phyloP scores from a whole-genome alignment of 228 moss, liverwort and hornwort genomes.

The Sphagnum magellanicum region DNA sequence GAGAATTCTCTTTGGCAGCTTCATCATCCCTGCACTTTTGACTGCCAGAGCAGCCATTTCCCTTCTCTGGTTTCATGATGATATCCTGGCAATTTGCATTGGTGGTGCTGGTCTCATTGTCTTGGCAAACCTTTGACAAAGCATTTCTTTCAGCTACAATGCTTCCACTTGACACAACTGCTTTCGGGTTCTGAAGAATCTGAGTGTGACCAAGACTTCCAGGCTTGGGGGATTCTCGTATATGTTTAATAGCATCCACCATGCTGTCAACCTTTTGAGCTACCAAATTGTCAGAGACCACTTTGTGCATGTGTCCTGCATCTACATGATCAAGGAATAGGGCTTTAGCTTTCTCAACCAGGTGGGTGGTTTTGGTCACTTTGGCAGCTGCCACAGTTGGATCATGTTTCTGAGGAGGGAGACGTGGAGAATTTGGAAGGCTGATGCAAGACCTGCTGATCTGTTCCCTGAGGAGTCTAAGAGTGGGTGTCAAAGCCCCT shows the following conservation, averaged over 20 bases:
- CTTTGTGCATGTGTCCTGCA: slow-evolving; percentile 1
- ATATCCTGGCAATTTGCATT: background rate
- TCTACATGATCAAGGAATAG: background rate
- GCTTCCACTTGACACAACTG: background rate
- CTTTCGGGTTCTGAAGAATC: too few species aligned
- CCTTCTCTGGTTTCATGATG: slow-evolving; percentile 1
- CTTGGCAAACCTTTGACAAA: slow-evolving; percentile 3
- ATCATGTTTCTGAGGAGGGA: slow-evolving; percentile 7
- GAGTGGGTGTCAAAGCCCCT: slow-evolving; percentile 26
- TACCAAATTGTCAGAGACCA: slow-evolving; percentile 1
- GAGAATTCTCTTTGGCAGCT: slow-evolving; percentile 10
- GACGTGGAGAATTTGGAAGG: slow-evolving; percentile 31
- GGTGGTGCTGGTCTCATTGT: slow-evolving; percentile 3
- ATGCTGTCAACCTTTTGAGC: slow-evolving; percentile 6
- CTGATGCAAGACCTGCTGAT: slow-evolving; percentile 24
- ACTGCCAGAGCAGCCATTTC: slow-evolving; percentile 7
- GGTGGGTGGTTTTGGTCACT: slow-evolving; percentile 8
- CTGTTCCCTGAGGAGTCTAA: slow-evolving; percentile 24
- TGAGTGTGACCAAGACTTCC: too few species aligned
- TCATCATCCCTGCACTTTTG: slow-evolving; percentile 17
- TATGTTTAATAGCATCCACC: background rate
- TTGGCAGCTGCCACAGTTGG: slow-evolving; percentile 4
- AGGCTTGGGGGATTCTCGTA: too few species aligned
- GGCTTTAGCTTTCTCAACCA: slow-evolving; percentile 6
- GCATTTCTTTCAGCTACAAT: slow-evolving; percentile 6